A percentile compares a stretch with the other conserved stretches of the same genome.
Evolutionary conservation across 164 flowering plant genomes (phyloP).

Genomic region (Vitis rupestris): DNA sequence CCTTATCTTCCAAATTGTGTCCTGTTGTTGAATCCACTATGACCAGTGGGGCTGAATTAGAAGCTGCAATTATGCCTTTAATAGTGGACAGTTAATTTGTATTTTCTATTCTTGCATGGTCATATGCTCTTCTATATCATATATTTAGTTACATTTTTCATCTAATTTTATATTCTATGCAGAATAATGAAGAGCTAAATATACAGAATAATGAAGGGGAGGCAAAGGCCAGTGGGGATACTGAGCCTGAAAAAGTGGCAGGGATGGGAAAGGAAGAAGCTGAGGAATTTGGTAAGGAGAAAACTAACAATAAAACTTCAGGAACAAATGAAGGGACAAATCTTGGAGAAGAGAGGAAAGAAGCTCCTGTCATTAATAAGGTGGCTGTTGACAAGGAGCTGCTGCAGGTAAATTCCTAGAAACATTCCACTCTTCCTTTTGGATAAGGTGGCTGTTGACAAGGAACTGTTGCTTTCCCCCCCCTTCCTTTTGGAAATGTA

Average conservation of each 20-base stretch:
- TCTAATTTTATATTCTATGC: background rate
- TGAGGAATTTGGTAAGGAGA: conserved; percentile 25
- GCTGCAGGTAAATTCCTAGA: conserved; percentile 49
- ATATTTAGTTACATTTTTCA: background rate
- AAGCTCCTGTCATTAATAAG: conserved; percentile 28
- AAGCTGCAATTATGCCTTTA: too few relatives aligned
- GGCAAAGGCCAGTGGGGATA: conserved; percentile 23
- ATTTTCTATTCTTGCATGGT: background rate
- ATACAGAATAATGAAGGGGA: conserved; percentile 32
- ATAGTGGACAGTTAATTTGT: too few relatives aligned
- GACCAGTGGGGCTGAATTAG: too few relatives aligned
- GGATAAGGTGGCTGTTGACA: background rate
- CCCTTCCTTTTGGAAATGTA: too few relatives aligned
- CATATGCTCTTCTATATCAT: background rate
- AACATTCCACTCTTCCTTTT: background rate
- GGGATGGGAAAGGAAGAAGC: conserved; percentile 23
- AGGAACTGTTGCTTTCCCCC: too few relatives aligned
- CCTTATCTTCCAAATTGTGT: too few relatives aligned
- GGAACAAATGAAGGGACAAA: conserved; percentile 24
- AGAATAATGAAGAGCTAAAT: too few relatives aligned
- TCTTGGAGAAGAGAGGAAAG: conserved; percentile 34
- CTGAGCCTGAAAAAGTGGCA: conserved; percentile 25
- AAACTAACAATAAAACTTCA: conserved; percentile 12
- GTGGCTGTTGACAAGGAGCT: conserved; percentile 62
- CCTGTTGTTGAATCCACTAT: too few relatives aligned